Evolutionary conservation across 1,284 basidiomycete species (phyloP).

Genomic region (Phaffia rhodozyma): DNA sequence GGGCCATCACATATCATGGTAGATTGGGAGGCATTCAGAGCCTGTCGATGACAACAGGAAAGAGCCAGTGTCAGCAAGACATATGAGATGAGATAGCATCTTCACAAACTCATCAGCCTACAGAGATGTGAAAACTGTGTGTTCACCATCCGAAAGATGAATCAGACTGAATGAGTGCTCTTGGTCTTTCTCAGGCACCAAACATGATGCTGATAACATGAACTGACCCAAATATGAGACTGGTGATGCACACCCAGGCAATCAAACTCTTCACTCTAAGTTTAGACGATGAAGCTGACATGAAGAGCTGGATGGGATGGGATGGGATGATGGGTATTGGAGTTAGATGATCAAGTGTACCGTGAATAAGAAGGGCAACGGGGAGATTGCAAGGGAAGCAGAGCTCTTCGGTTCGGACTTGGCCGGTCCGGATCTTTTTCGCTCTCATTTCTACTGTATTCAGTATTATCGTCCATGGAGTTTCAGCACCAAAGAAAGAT

Average conservation of each 20-base stretch:
- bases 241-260: constrained; percentile 5
- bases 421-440: too few species aligned
- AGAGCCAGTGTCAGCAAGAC: background rate
- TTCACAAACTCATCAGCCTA: background rate
- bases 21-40: constrained; percentile 6
- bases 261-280: too few species aligned
- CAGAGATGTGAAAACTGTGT: constrained; percentile 12
- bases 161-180: background rate
- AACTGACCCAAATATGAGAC: constrained; percentile 11
- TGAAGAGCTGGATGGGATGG: too few species aligned
- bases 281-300: too few species aligned
- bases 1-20: background rate
- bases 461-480: too few species aligned
- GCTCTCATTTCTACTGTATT: too few species aligned
- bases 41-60: background rate
- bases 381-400: too few species aligned
- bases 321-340: too few species aligned
- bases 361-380: too few species aligned
- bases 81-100: background rate
- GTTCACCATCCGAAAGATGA: background rate
- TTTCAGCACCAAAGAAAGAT: too few species aligned
- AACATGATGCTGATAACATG: background rate
- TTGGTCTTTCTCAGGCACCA: background rate
- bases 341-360: too few species aligned
- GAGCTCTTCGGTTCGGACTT: too few species aligned